Evolutionary conservation across 768 basidiomycete genomes (phyloP).

Genomic region (Boletales sp.): DNA sequence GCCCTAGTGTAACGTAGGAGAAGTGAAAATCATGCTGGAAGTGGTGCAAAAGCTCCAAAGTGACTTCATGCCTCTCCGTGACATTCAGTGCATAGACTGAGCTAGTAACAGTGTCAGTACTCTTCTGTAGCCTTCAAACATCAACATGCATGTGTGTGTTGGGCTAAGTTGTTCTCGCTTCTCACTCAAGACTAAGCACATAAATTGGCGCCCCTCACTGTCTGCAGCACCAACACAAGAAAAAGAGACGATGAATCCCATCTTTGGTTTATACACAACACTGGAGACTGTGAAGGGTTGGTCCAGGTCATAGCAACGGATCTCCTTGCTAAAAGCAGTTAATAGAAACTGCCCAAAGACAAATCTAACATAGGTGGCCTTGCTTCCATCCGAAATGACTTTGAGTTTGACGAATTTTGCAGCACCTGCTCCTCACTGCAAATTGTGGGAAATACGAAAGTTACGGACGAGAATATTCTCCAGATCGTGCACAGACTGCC

Average conservation of each 20-base stretch:
- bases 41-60: conserved; percentile 15
- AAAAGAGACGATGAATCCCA: not conserved
- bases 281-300: not conserved
- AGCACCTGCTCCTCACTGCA: not conserved
- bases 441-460: not conserved
- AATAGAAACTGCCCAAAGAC: not conserved
- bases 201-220: conserved; percentile 12
- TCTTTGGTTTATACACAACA: not conserved
- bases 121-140: too few species aligned
- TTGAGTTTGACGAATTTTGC: not conserved
- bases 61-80: not conserved
- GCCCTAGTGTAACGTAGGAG: conserved; percentile 7
- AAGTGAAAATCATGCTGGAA: conserved; percentile 3
- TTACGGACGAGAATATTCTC: not conserved
- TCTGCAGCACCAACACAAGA: conserved; percentile 11
- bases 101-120: not conserved
- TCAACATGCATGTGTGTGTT: conserved; percentile 3
- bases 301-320: not conserved
- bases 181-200: conserved; percentile 13
- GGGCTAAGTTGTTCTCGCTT: not conserved
- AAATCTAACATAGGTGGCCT: too few species aligned
- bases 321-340: not conserved
- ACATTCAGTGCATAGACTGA: conserved; percentile 3
- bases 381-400: too few species aligned
- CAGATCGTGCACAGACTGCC: not conserved